A percentile compares a stretch with the other conserved stretches of the same genome.
Evolutionary conservation across 2,329 filamentous ascomycete genomes (phyloP).

Genomic region (Cladosporium phlei): DNA sequence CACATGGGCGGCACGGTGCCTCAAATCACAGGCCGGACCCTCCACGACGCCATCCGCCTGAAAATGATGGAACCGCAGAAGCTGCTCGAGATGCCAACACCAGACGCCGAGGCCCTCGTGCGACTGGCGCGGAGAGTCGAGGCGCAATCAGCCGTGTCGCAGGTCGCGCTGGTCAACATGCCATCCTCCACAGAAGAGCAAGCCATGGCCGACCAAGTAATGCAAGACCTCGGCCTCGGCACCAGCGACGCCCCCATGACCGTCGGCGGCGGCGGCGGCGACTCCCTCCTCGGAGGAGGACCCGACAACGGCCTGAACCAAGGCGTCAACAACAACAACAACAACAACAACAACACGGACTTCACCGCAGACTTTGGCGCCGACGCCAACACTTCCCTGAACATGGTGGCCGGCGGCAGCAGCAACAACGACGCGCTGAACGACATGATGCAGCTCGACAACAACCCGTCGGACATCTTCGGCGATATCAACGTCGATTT

Average conservation of each 20-base stretch:
- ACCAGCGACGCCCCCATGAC: background rate
- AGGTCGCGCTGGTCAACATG: slow-evolving; percentile 41
- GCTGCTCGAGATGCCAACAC: slow-evolving; percentile 1
- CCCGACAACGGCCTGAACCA: slow-evolving; percentile 10
- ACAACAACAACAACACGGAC: slow-evolving; percentile 14
- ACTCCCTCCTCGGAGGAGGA: slow-evolving; percentile 3
- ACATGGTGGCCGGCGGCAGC: slow-evolving; percentile 19
- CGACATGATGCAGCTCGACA: slow-evolving; percentile 18
- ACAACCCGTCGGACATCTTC: slow-evolving; percentile 20
- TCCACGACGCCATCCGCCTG: slow-evolving; percentile 13
- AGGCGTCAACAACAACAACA: slow-evolving; percentile 15
- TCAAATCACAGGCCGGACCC: background rate
- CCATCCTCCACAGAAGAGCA: slow-evolving; percentile 23
- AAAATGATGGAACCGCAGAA: slow-evolving; percentile 1
- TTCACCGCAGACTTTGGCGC: slow-evolving; percentile 18
- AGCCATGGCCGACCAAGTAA: slow-evolving; percentile 28
- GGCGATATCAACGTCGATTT: slow-evolving; percentile 30
- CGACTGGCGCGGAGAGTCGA: slow-evolving; percentile 30
- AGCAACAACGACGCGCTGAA: slow-evolving; percentile 21
- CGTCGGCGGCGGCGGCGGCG: background rate
- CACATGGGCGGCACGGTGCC: background rate
- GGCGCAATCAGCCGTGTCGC: slow-evolving; percentile 54
- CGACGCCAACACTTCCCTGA: slow-evolving; percentile 19
- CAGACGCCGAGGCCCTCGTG: slow-evolving; percentile 41
- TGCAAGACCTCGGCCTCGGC: slow-evolving; percentile 31